Base-by-base conservation (phyloP, 179 eudicot species). In the Beta lomatogona region DNA sequence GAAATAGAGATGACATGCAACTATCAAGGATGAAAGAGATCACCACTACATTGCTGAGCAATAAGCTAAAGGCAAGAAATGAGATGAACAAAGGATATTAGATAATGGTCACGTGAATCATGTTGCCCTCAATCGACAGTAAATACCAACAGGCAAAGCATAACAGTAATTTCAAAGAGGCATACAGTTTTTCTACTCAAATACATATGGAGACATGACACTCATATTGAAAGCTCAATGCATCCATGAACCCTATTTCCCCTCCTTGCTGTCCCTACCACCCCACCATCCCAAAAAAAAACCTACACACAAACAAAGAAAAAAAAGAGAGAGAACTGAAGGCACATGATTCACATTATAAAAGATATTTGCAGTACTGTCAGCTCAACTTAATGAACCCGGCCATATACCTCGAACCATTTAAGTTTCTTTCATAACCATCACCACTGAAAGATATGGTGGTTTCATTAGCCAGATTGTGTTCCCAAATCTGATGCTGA, bases 401-500 rank as follows among this genome's bases (percentile, higher is more conserved):
- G 6, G 36, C 46, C 46, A 18, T 31, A n/a, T 86, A 96, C 99
- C 98, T 94, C 50, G 90, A 83, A 74, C 98, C 98, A 84, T 96
- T 96, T 90, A 94, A 83, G 84, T 96, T 96, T 88, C 98, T 92
- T 86, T 96, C 99, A 86, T 89, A 92, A 82, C 99, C 99, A 88
- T 96, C 94, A 46, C 99, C 99, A 69, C 99, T 96, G 76, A 96
- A 94, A 84, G 89, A 90, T 80, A 77, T 85, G 50, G 97, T 94
- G 75, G 86, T 82, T 79, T 89, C 97, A 87, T 91, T 88, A 46
- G 80, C 63, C 74, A 89, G 84, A 85, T 86, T 89, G 85, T 94
- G 92, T 83, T 81, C 89, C 99, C 99, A 96, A 48, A 96, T 96
- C 88, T 94, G 99, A 89, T 96, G 99, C 88, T 94, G 98, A 46